Evolutionary conservation across 768 basidiomycete genomes (phyloP).

Genomic region (Phaeolepiota aurea): DNA sequence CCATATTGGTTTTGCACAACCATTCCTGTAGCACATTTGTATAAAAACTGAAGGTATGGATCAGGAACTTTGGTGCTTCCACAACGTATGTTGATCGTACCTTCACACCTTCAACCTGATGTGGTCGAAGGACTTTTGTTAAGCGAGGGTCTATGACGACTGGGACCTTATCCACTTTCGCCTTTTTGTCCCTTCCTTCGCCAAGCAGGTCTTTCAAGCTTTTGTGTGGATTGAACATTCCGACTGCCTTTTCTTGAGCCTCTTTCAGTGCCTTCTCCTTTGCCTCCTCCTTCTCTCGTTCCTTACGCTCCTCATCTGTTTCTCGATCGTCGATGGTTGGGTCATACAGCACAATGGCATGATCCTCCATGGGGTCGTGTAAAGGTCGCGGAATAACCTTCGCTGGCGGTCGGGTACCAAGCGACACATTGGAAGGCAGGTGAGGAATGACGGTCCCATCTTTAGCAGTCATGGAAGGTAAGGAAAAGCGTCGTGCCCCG

Average conservation of each 20-base stretch:
- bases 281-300: conserved; percentile 65
- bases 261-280: conserved; percentile 56
- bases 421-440: conserved; percentile 56
- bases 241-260: conserved; percentile 60
- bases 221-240: conserved; percentile 87
- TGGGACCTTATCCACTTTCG: conserved; percentile 70
- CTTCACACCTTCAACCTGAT: conserved; percentile 98
- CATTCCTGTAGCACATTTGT: conserved; percentile 92
- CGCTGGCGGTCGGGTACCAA: conserved; percentile 78
- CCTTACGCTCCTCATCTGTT: conserved; percentile 77
- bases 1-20: conserved; percentile 84
- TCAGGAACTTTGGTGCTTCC: conserved; percentile 3
- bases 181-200: conserved; percentile 60
- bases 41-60: conserved; percentile 70
- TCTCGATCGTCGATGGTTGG: conserved; percentile 92
- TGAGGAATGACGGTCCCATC: conserved; percentile 55
- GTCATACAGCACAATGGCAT: conserved; percentile 95
- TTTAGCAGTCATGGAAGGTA: conserved; percentile 73
- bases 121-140: conserved; percentile 83
- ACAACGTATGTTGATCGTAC: conserved; percentile 29
- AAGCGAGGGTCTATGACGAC: conserved; percentile 94
- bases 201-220: conserved; percentile 75
- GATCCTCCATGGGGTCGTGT: conserved; percentile 97
- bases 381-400: conserved; percentile 83
- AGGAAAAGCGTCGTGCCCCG: conserved; percentile 57